Percentiles rank a stretch among this genome's conserved stretches.
These are phyloP conservation scores for Cylindrodendrum hubeiense DNA, from an alignment of 2,329 filamentous ascomycete genomes.

Conservation along the genomic window DNA sequence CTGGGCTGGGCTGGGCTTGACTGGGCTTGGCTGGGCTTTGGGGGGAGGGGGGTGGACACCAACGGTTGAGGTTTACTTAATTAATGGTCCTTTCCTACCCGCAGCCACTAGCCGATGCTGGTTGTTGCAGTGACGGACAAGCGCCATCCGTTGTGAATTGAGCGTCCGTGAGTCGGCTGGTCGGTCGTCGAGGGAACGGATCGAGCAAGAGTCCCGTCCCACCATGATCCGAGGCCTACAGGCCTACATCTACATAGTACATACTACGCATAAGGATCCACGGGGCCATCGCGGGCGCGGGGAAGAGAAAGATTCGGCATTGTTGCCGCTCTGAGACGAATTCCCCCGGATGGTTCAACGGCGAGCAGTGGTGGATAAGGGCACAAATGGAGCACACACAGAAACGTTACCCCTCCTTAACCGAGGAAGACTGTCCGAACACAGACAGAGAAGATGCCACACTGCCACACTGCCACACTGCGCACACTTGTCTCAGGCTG, in stretches of 20 bases:
- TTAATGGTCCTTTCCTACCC: slow-evolving; percentile 17
- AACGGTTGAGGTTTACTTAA: neutral
- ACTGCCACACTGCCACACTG: slow-evolving; percentile 15
- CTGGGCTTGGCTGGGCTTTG: too few relatives aligned
- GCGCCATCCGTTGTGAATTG: slow-evolving; percentile 2
- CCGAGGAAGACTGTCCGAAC: slow-evolving; percentile 13
- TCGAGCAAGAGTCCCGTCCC: neutral
- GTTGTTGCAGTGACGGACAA: slow-evolving; percentile 23
- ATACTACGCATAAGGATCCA: slow-evolving; percentile 5
- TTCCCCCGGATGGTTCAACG: slow-evolving; percentile 11
- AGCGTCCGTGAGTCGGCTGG: neutral
- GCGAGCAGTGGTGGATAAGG: neutral
- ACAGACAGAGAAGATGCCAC: slow-evolving; percentile 14
- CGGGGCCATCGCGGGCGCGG: slow-evolving; percentile 10
- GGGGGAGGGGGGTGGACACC: neutral
- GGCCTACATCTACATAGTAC: neutral
- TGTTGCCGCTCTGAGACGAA: neutral
- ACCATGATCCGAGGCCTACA: slow-evolving; percentile 18
- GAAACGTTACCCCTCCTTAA: slow-evolving; percentile 22
- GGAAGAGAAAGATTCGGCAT: slow-evolving; percentile 19
- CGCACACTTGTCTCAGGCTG: slow-evolving; percentile 32
- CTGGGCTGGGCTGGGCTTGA: neutral
- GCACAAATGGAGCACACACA: neutral
- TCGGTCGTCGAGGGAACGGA: slow-evolving; percentile 18
- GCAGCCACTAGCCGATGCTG: slow-evolving; percentile 17